These are phyloP conservation scores for Dryas alaskensis DNA, from an alignment of 306 rosid genomes.

Conservation along the genomic window DNA sequence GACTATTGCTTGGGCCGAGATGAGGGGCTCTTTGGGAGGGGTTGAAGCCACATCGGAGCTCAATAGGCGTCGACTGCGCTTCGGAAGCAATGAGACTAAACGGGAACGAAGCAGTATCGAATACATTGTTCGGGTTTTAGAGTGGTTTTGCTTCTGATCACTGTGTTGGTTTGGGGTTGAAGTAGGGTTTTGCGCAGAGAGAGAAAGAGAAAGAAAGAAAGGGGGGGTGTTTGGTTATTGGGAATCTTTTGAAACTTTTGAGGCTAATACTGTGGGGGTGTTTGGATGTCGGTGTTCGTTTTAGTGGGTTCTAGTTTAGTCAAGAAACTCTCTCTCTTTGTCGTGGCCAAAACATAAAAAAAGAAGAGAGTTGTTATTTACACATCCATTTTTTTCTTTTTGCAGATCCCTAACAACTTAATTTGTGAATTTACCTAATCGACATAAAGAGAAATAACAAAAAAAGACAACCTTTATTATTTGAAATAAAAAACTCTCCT, in stretches of 20 bases:
- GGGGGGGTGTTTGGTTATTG: constrained; percentile 13
- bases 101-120: constrained; percentile 38
- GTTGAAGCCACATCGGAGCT: constrained; percentile 43
- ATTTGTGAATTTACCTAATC: too few relatives aligned
- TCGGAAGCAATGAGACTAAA: constrained; percentile 18
- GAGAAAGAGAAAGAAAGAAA: neutral
- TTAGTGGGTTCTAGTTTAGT: neutral
- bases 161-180: constrained; percentile 20
- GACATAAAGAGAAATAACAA: too few relatives aligned
- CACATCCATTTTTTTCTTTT: too few relatives aligned
- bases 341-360: too few relatives aligned
- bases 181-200: constrained; percentile 36
- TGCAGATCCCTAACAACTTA: too few relatives aligned
- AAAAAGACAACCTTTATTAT: too few relatives aligned
- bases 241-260: neutral
- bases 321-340: neutral
- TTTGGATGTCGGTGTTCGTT: constrained; percentile 30
- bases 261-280: neutral
- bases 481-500: too few relatives aligned
- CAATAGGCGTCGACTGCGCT: constrained; percentile 35
- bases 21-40: constrained; percentile 43
- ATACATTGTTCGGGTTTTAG: constrained; percentile 27
- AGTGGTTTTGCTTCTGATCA: neutral
- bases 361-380: too few relatives aligned
- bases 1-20: constrained; percentile 32